Conservation (phyloP, 768 basidiomycete genomes). For the Phallus indusiatus region DNA sequence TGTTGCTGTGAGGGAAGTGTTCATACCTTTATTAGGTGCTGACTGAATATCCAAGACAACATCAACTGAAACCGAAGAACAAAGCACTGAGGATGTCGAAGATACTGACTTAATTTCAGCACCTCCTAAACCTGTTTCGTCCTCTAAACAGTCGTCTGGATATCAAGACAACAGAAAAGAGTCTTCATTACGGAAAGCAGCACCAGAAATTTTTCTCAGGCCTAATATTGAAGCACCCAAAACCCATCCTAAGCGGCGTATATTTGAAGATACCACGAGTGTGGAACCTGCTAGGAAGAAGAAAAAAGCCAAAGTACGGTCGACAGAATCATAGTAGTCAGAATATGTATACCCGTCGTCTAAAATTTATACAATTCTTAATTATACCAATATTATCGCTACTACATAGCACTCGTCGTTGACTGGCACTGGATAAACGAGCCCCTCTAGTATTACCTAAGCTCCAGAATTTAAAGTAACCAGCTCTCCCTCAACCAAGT, state of each 20-base stretch:
- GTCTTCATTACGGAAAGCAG: neutral
- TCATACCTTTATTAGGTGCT: neutral
- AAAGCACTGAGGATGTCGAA: neutral
- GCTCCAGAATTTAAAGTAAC: too few species aligned
- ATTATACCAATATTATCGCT: neutral
- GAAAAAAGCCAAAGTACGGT: neutral
- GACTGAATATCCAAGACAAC: neutral
- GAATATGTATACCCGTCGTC: neutral
- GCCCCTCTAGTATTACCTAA: too few species aligned
- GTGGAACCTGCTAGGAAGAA: neutral
- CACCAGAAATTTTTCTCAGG: neutral
- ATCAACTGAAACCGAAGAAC: neutral
- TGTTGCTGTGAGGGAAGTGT: neutral
- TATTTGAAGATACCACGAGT: neutral
- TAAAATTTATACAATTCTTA: neutral
- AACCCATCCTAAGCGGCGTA: neutral
- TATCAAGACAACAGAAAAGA: neutral
- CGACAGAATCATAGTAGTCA: neutral
- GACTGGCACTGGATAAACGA: too few species aligned
- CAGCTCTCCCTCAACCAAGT: too few species aligned
- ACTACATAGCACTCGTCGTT: too few species aligned
- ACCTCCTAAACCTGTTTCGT: neutral
- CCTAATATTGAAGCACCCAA: slow-evolving; percentile 1
- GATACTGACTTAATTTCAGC: neutral
- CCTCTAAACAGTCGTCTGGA: neutral